Conservation (phyloP, 2,329 filamentous ascomycete species). For the Diaporthe amygdali region DNA sequence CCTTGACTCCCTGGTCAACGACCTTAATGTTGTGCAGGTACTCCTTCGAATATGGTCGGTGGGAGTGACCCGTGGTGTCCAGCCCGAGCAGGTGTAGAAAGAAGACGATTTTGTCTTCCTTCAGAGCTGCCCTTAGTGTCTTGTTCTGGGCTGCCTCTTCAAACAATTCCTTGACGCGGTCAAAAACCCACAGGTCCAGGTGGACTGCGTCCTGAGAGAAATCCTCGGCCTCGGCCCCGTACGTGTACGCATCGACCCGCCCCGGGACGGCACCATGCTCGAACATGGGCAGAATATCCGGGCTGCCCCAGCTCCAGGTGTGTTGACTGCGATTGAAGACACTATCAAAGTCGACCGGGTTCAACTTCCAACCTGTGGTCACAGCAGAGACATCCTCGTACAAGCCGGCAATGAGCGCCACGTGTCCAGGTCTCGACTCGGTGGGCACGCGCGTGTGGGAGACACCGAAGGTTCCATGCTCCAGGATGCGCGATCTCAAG, state of each 20-base stretch:
- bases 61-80: conserved; percentile 86
- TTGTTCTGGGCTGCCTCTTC: conserved; percentile 77
- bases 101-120: conserved; percentile 88
- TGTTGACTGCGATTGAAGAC: conserved; percentile 97
- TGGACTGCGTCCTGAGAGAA: conserved; percentile 82
- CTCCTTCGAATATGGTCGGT: conserved; percentile 91
- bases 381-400: conserved; percentile 99
- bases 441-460: conserved; percentile 97
- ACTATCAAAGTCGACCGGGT: conserved; percentile 97
- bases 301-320: conserved; percentile 99
- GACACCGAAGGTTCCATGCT: conserved; percentile 93
- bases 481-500: conserved; percentile 84
- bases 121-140: conserved; percentile 73
- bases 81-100: conserved; percentile 93
- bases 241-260: conserved; percentile 84
- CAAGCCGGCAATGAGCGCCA: conserved; percentile 92
- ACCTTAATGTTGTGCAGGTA: conserved; percentile 95
- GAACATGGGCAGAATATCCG: conserved; percentile 98
- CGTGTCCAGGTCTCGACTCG: conserved; percentile 94
- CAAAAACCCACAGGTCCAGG: conserved; percentile 94
- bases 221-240: conserved; percentile 85
- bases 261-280: conserved; percentile 88
- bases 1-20: conserved; percentile 87
- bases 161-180: conserved; percentile 88
- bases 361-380: conserved; percentile 97